Evolutionary conservation across 1,284 basidiomycete species (phyloP).

Genomic region (Moniliophthora roreri): DNA sequence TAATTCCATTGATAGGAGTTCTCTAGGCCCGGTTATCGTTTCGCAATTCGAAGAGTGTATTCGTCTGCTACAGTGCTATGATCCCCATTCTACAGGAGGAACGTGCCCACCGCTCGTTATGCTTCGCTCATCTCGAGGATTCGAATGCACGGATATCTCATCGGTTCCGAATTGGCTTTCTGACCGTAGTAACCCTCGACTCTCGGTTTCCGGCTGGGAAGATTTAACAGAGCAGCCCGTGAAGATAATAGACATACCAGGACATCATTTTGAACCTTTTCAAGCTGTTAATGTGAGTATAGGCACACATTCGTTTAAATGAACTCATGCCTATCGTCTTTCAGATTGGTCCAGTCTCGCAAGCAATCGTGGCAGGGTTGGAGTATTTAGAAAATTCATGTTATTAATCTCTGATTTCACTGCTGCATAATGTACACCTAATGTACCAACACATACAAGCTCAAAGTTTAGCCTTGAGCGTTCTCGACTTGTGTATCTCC

Average conservation of each 20-base stretch:
- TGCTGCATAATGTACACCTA: too few relatives aligned
- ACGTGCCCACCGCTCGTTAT: slow-evolving; percentile 37
- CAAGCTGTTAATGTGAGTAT: slow-evolving; percentile 48
- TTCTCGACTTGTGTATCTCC: slow-evolving; percentile 20
- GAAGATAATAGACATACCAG: slow-evolving; percentile 56
- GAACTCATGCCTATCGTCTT: too few relatives aligned
- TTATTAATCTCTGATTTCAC: too few relatives aligned
- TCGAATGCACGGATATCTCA: slow-evolving; percentile 25
- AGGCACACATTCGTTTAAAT: too few relatives aligned
- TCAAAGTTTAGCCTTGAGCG: slow-evolving; percentile 20
- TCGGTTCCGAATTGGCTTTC: slow-evolving; percentile 48
- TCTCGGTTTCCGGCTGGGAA: slow-evolving; percentile 49
- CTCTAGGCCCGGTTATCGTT: slow-evolving; percentile 13
- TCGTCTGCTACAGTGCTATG: slow-evolving; percentile 15
- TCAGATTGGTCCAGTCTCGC: too few relatives aligned
- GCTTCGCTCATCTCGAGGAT: slow-evolving; percentile 44
- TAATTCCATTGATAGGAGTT: slow-evolving; percentile 8
- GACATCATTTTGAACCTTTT: slow-evolving; percentile 67
- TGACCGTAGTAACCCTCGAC: slow-evolving; percentile 37
- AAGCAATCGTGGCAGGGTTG: too few relatives aligned
- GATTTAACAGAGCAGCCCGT: slow-evolving; percentile 35
- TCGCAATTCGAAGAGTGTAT: slow-evolving; percentile 17
- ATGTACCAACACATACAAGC: too few relatives aligned
- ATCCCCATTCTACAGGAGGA: slow-evolving; percentile 10
- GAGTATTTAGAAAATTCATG: too few relatives aligned